Percentiles rank a stretch among this genome's conserved stretches.
These are phyloP conservation scores for Moniliella sp. DNA, from an alignment of 1,284 basidiomycete species.

Conservation along the genomic window DNA sequence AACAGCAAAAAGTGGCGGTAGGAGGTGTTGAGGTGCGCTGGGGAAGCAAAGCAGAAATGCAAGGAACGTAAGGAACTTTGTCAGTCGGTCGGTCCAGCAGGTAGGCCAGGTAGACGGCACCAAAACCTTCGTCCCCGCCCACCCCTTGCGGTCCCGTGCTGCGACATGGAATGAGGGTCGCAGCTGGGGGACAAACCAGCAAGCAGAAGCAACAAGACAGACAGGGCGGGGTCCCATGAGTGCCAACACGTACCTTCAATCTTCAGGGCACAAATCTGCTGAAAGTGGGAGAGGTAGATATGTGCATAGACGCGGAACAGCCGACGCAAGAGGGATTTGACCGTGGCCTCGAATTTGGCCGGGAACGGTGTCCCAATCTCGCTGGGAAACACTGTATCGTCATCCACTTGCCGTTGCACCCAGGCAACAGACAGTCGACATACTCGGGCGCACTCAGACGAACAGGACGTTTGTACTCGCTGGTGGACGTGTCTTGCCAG, in stretches of 20 bases:
- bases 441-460: constrained; percentile 45
- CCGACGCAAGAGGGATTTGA: constrained; percentile 73
- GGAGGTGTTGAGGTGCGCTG: constrained; percentile 87
- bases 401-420: constrained; percentile 78
- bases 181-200: too few species aligned
- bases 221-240: too few species aligned
- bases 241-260: constrained; percentile 56
- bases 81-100: too few species aligned
- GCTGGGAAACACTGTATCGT: constrained; percentile 78
- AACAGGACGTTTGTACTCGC: constrained; percentile 24
- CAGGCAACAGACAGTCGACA: constrained; percentile 94
- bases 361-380: constrained; percentile 86
- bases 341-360: constrained; percentile 65
- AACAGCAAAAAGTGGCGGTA: constrained; percentile 96
- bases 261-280: constrained; percentile 87
- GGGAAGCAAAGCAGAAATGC: too few species aligned
- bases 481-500: constrained; percentile 56
- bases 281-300: constrained; percentile 97
- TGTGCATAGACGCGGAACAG: constrained; percentile 94
- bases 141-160: too few species aligned
- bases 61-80: too few species aligned
- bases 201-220: too few species aligned
- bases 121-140: too few species aligned
- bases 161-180: too few species aligned
- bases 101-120: too few species aligned